phyloP scores from a whole-genome alignment of 306 rosid species.

The Ormosia semicastrata region DNA sequence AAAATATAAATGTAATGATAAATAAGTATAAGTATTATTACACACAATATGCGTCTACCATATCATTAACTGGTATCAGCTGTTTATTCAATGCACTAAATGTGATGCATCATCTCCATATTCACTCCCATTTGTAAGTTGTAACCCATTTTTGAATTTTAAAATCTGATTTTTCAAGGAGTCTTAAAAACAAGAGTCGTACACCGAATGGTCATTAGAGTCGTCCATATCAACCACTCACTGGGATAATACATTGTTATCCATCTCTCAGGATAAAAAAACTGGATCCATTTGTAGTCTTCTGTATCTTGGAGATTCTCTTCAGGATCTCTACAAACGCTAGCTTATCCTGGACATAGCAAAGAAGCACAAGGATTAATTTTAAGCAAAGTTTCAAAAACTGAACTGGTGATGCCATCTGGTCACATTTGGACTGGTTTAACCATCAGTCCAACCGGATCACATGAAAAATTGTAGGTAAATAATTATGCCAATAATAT shows the following conservation, averaged over 20 bases:
- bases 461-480: constrained; percentile 4
- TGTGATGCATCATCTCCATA: background rate
- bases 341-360: constrained; percentile 70
- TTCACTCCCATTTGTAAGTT: background rate
- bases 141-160: background rate
- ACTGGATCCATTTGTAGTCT: constrained; percentile 59
- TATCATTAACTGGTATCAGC: background rate
- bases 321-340: constrained; percentile 86
- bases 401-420: background rate
- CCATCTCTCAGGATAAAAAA: constrained; percentile 70
- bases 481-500: background rate
- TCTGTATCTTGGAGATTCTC: constrained; percentile 89
- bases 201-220: constrained; percentile 6
- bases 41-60: background rate
- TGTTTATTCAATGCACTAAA: background rate
- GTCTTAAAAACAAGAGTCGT: background rate
- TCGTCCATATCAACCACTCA: background rate
- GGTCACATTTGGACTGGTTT: background rate
- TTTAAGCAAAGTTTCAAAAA: constrained; percentile 12
- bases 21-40: too few relatives aligned
- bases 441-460: background rate
- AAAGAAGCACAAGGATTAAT: background rate
- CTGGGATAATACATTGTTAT: constrained; percentile 18
- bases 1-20: background rate
- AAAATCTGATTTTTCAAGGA: background rate